Conservation (phyloP, 192 early-diverging fungal genomes). For the Kappamyces sp. region DNA sequence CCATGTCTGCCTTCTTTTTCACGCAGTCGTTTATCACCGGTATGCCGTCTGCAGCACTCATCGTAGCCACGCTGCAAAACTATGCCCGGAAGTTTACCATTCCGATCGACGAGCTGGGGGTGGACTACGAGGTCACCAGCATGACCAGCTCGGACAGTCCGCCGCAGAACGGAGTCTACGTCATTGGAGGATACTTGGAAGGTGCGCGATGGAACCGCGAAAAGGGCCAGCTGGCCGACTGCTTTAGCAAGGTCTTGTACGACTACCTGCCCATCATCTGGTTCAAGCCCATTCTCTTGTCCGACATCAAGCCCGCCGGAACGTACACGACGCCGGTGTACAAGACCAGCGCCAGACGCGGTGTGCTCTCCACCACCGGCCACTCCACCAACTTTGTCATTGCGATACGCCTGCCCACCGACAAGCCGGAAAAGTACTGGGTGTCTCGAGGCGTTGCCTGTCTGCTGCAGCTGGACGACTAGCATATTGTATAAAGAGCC, state of each 20-base stretch:
- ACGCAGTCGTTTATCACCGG: constrained; percentile 65
- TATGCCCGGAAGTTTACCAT: constrained; percentile 54
- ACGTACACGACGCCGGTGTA: constrained; percentile 58
- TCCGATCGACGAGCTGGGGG: constrained; percentile 55
- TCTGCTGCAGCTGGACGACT: constrained; percentile 41
- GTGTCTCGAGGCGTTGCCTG: constrained; percentile 53
- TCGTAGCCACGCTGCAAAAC: constrained; percentile 52
- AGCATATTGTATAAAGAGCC: constrained; percentile 8
- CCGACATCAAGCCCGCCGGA: constrained; percentile 24
- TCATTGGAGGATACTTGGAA: constrained; percentile 49
- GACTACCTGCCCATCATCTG: constrained; percentile 57
- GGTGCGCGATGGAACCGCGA: constrained; percentile 50
- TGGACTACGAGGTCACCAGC: constrained; percentile 46
- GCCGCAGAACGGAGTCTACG: constrained; percentile 49
- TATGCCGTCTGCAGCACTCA: constrained; percentile 21
- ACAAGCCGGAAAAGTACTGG: constrained; percentile 52
- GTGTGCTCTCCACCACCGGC: constrained; percentile 56
- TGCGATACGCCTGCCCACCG: constrained; percentile 44
- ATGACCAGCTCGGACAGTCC: constrained; percentile 19
- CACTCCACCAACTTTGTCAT: constrained; percentile 65
- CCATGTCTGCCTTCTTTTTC: constrained; percentile 65
- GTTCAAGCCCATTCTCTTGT: constrained; percentile 48
- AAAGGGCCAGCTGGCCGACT: constrained; percentile 43
- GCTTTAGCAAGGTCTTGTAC: constrained; percentile 50
- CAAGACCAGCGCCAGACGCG: constrained; percentile 56